Conservation (phyloP, 1,284 basidiomycete species). For the Melanopsichium pennsylvanicum region DNA sequence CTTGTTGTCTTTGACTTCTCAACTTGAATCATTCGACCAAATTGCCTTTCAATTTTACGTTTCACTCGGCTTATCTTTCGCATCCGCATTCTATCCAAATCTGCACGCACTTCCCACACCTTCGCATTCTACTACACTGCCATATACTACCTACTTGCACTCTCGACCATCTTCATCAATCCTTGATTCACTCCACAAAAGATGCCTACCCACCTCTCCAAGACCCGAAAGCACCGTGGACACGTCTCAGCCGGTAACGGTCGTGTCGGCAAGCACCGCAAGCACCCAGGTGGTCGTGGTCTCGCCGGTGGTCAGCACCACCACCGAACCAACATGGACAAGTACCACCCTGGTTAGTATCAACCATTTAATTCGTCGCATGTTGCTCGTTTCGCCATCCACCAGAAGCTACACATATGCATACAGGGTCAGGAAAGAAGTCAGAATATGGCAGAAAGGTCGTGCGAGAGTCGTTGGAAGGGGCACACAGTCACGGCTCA, state of each 20-base stretch:
- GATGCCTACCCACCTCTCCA: conserved; percentile 93
- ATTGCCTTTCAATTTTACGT: no score
- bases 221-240: conserved; percentile 88
- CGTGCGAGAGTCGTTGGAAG: no score
- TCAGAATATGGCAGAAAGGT: no score
- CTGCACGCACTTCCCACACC: background rate
- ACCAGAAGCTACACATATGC: conserved; percentile 4
- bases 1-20: background rate
- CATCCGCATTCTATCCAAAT: background rate
- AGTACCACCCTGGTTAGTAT: conserved; percentile 66
- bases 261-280: conserved; percentile 99
- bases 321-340: conserved; percentile 76
- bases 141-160: conserved; percentile 1
- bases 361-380: background rate
- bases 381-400: background rate
- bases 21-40: background rate
- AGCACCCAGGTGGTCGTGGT: conserved; percentile 99
- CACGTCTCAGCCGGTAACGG: conserved; percentile 93
- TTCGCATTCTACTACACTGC: background rate
- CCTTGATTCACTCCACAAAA: conserved; percentile 19
- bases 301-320: conserved; percentile 99
- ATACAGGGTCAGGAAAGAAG: background rate
- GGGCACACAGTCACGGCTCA: no score
- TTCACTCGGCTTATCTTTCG: no score
- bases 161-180: background rate